These are phyloP conservation scores for Kandelia obovata DNA, from an alignment of 345 rosid genomes.

Conservation along the genomic window DNA sequence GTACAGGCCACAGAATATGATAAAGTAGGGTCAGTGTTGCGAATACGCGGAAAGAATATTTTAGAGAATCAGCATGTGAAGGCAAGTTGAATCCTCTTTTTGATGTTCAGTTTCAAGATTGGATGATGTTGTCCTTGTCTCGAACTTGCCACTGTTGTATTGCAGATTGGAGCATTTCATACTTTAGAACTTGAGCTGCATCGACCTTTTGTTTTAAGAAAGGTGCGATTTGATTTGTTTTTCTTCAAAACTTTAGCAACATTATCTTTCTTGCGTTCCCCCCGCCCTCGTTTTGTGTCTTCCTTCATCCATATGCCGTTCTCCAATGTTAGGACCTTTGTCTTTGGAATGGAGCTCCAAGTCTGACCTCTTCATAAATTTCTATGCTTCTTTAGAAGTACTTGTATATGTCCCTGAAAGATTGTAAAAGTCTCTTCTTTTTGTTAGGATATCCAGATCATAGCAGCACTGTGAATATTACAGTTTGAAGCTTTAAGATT, in stretches of 20 bases:
- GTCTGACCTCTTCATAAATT: too few species aligned
- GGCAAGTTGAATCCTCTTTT: slow-evolving; percentile 34
- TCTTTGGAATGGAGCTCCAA: too few species aligned
- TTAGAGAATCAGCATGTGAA: slow-evolving; percentile 85
- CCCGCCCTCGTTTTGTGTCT: too few species aligned
- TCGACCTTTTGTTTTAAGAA: slow-evolving; percentile 81
- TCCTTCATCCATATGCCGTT: too few species aligned
- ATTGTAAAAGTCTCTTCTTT: too few species aligned
- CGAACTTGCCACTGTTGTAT: slow-evolving; percentile 11
- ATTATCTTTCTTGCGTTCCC: not conserved
- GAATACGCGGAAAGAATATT: slow-evolving; percentile 84
- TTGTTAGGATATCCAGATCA: too few species aligned
- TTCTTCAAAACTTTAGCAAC: not conserved
- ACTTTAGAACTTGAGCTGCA: slow-evolving; percentile 80
- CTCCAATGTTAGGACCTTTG: too few species aligned
- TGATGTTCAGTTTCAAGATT: not conserved
- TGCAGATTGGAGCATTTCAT: slow-evolving; percentile 90
- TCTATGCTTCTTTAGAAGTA: too few species aligned
- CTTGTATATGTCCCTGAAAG: too few species aligned
- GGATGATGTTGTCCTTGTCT: not conserved
- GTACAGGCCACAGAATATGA: slow-evolving; percentile 74
- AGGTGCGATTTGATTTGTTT: slow-evolving; percentile 40
- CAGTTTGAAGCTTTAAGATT: too few species aligned
- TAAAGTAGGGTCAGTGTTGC: slow-evolving; percentile 68
- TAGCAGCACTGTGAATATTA: too few species aligned